Evolutionary conservation across 202 grass and related monocot species (phyloP).

Genomic region (Cymbopogon flexuosus): DNA sequence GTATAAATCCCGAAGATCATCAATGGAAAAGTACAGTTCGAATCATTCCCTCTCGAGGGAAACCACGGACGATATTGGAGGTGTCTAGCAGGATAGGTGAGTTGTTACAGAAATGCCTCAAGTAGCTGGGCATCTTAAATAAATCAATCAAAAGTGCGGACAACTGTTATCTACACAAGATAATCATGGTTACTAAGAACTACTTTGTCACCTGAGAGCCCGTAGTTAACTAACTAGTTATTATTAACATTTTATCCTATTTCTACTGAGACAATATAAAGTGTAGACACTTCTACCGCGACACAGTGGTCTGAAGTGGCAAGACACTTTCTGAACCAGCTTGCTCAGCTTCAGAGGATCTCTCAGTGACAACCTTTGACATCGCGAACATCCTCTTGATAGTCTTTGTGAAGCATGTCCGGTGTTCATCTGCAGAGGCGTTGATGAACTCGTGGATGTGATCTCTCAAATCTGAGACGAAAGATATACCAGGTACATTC

Average conservation of each 20-base stretch:
- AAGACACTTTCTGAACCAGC: constrained; percentile 45
- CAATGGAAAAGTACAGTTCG: too few species aligned
- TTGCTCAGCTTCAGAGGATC: constrained; percentile 33
- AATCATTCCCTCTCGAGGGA: too few species aligned
- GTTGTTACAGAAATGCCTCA: not conserved
- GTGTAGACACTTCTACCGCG: constrained; percentile 29
- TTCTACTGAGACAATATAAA: constrained; percentile 40
- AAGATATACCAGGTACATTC: constrained; percentile 53
- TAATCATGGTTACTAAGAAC: not conserved
- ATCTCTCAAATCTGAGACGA: constrained; percentile 56
- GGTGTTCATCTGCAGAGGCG: constrained; percentile 72
- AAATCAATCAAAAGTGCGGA: not conserved
- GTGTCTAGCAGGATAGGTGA: too few species aligned
- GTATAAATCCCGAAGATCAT: too few species aligned
- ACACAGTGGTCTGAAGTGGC: constrained; percentile 54
- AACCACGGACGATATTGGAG: constrained; percentile 10
- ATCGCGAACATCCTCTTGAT: constrained; percentile 60
- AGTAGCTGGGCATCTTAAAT: constrained; percentile 14
- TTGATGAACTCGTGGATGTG: constrained; percentile 71
- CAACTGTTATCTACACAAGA: not conserved
- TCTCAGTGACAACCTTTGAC: constrained; percentile 48
- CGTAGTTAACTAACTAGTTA: not conserved
- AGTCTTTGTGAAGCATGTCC: constrained; percentile 63
- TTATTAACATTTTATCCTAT: not conserved
- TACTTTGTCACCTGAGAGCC: not conserved